Base-by-base conservation (phyloP, 257 asterid species). In the Gynochthodes officinalis region DNA sequence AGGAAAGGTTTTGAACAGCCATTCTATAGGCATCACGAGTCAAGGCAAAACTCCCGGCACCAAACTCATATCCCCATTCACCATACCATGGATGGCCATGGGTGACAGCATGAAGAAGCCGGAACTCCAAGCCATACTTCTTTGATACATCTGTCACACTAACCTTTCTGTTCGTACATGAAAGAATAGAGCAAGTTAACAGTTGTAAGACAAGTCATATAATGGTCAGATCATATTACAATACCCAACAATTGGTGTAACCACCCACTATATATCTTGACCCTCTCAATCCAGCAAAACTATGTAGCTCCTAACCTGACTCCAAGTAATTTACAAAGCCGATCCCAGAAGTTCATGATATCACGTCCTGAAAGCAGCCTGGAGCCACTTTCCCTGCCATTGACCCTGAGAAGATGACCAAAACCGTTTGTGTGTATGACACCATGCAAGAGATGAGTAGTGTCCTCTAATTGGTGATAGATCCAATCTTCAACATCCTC, bases 311-410 rank as follows among this genome's bases (percentile, higher is more conserved):
- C 88, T 53, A 40, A 93, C 98, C 98, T 91, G 65, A 82, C 93
- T 39, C 97, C 97, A 55, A 94, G 91, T 74, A 85, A 69, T 79
- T 48, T 72, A 84, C 98, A 94, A 15, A 94, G 90, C 40, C 95
- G 85, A 58, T 94, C 97, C 99, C 99, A 94, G 70, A 94, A 94
- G 80, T 85, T 82, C 95, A 91, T 88, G 48, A 94, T 89, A 27
- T 80, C 84, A 46, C 85, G 80, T 48, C 99, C 99, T 4, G 95
- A 88, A 49, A 94, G 97, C 73, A 91, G 52, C 83, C 81, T 77
- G 69, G 99, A 94, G 50, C 99, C 99, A 80, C 97, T 96, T 83
- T 94, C 99, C 78, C 95, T 91, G 67, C 99, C 99, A 64, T 94
- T 91, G 74, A 94, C 96, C 74, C 99, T 84, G 59, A 94, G 97